These are phyloP conservation scores for Kazachstania viticola DNA, from an alignment of 805 yeast species.

Conservation along the genomic window DNA sequence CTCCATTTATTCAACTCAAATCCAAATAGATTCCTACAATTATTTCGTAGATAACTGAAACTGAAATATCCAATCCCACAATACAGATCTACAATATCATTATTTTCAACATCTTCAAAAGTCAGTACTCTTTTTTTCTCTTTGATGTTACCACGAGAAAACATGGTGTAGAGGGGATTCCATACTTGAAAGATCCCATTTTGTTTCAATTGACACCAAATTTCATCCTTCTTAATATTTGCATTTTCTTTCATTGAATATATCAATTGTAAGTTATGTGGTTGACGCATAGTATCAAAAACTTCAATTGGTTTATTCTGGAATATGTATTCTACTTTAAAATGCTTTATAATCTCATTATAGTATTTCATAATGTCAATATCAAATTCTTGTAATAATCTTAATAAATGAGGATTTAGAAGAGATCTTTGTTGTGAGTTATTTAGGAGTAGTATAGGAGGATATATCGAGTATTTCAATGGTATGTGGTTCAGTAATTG, in stretches of 20 bases:
- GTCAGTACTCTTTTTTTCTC: slow-evolving; percentile 59
- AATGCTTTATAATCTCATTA: slow-evolving; percentile 10
- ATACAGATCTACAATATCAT: slow-evolving; percentile 55
- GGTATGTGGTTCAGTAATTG: slow-evolving; percentile 13
- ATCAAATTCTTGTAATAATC: slow-evolving; percentile 1
- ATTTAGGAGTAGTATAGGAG: slow-evolving; percentile 54
- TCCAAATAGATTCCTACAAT: slow-evolving; percentile 46
- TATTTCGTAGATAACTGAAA: slow-evolving; percentile 46
- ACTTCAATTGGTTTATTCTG: slow-evolving; percentile 51
- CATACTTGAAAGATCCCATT: slow-evolving; percentile 69
- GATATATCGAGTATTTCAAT: slow-evolving; percentile 47
- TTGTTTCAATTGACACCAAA: slow-evolving; percentile 65
- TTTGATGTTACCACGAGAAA: slow-evolving; percentile 74
- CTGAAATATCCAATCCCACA: slow-evolving; percentile 84
- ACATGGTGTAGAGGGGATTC: slow-evolving; percentile 84
- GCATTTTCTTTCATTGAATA: slow-evolving; percentile 10
- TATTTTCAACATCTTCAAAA: slow-evolving; percentile 27
- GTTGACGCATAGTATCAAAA: slow-evolving; percentile 49
- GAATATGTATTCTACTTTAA: slow-evolving; percentile 6
- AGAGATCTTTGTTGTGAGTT: slow-evolving; percentile 34
- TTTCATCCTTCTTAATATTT: slow-evolving; percentile 18
- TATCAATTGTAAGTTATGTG: slow-evolving; percentile 47
- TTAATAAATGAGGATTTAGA: slow-evolving; percentile 28
- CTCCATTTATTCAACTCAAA: slow-evolving; percentile 89
- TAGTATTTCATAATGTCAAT: slow-evolving; percentile 7